These are phyloP conservation scores for Pichia sp. DNA, from an alignment of 1,139 yeast species.

Conservation along the genomic window DNA sequence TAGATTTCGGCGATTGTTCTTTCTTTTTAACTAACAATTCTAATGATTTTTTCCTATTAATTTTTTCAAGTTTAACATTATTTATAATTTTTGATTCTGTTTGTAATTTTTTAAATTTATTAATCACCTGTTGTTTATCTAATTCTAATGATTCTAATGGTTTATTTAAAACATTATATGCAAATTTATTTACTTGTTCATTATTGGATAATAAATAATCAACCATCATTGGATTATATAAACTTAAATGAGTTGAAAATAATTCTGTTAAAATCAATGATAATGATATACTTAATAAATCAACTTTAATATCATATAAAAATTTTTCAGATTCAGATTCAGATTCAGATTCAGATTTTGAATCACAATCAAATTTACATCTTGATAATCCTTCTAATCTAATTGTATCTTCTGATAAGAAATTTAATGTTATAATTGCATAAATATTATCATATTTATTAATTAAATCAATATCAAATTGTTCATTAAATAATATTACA, in stretches of 20 bases:
- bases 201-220: conserved; percentile 17
- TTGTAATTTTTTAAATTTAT: conserved; percentile 1
- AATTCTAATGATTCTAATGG: not conserved
- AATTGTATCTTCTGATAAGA: conserved; percentile 25
- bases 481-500: conserved; percentile 57
- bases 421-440: conserved; percentile 43
- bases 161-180: conserved; percentile 4
- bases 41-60: conserved; percentile 6
- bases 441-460: conserved; percentile 35
- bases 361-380: conserved; percentile 5
- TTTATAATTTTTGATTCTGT: conserved; percentile 6
- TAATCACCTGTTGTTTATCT: not conserved
- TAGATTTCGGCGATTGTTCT: not conserved
- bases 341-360: not conserved
- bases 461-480: conserved; percentile 33
- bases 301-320: conserved; percentile 7
- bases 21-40: conserved; percentile 4
- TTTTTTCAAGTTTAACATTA: conserved; percentile 2
- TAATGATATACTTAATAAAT: conserved; percentile 15
- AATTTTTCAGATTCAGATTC: conserved; percentile 4
- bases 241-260: conserved; percentile 16
- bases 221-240: conserved; percentile 18
- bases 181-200: conserved; percentile 11
- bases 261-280: conserved; percentile 16
- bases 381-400: conserved; percentile 21